These are phyloP conservation scores for Camelina hispida DNA, from an alignment of 345 rosid genomes.

Conservation along the genomic window DNA sequence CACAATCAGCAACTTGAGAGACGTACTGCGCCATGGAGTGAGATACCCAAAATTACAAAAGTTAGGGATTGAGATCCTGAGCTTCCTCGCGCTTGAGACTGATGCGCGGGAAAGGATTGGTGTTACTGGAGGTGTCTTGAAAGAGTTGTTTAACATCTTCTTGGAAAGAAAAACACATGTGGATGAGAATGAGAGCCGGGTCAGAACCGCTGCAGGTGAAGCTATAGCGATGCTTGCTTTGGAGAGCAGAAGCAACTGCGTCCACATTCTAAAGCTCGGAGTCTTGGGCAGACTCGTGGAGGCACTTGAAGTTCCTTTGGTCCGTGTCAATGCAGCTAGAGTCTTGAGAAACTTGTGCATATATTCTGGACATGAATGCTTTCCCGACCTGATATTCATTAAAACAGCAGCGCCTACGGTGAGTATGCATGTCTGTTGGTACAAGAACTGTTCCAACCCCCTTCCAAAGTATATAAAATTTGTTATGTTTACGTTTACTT, in stretches of 20 bases:
- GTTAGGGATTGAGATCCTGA: slow-evolving; percentile 71
- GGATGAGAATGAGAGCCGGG: slow-evolving; percentile 47
- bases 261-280: slow-evolving; percentile 61
- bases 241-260: slow-evolving; percentile 75
- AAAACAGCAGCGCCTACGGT: slow-evolving; percentile 69
- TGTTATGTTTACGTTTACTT: neutral
- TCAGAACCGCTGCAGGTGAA: slow-evolving; percentile 77
- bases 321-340: slow-evolving; percentile 75
- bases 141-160: slow-evolving; percentile 82
- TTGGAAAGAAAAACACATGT: slow-evolving; percentile 48
- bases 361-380: slow-evolving; percentile 57
- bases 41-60: slow-evolving; percentile 69
- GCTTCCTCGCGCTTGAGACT: slow-evolving; percentile 71
- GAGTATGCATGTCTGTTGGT: slow-evolving; percentile 32
- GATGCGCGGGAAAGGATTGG: slow-evolving; percentile 82
- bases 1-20: slow-evolving; percentile 81
- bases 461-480: neutral
- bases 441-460: neutral
- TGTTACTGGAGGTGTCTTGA: slow-evolving; percentile 79
- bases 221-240: slow-evolving; percentile 83
- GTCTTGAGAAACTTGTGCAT: slow-evolving; percentile 73
- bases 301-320: slow-evolving; percentile 61
- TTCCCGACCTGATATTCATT: slow-evolving; percentile 52
- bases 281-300: slow-evolving; percentile 54
- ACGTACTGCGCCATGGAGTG: slow-evolving; percentile 67